These are phyloP conservation scores for Leccinum subgranulosum DNA, from an alignment of 768 basidiomycete species.

Conservation along the genomic window DNA sequence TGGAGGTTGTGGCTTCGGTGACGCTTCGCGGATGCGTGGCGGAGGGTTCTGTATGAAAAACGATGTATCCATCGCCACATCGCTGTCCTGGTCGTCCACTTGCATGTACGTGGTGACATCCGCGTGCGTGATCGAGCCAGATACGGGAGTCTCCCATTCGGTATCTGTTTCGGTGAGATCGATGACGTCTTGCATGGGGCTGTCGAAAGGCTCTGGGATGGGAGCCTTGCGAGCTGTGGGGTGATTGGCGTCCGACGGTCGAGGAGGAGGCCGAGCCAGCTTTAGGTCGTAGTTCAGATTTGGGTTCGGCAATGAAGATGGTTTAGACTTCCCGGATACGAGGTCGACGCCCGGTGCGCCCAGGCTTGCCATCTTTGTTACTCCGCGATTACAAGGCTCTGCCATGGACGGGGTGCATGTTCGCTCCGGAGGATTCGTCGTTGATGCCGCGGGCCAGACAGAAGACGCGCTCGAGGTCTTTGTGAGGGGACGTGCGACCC, in stretches of 20 bases:
- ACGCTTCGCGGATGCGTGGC: not conserved
- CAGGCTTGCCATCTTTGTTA: slow-evolving; percentile 8
- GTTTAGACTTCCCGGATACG: slow-evolving; percentile 13
- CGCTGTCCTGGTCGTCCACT: slow-evolving; percentile 14
- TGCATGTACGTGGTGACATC: slow-evolving; percentile 13
- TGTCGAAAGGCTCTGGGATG: not conserved
- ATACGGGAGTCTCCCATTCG: slow-evolving; percentile 8
- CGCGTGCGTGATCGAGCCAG: not conserved
- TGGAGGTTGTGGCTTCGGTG: not conserved
- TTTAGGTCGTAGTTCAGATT: slow-evolving; percentile 11
- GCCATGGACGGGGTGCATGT: not conserved
- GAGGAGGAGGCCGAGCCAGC: not conserved
- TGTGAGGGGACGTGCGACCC: slow-evolving; percentile 6
- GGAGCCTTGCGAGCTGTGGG: not conserved
- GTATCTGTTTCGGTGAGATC: slow-evolving; percentile 23
- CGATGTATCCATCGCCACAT: slow-evolving; percentile 18
- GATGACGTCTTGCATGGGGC: slow-evolving; percentile 14
- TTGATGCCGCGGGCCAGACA: not conserved
- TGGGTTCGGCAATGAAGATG: slow-evolving; percentile 9
- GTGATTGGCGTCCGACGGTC: not conserved
- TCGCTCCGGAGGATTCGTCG: not conserved
- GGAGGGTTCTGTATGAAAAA: slow-evolving; percentile 8
- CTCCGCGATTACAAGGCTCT: not conserved
- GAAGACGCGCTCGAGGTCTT: slow-evolving; percentile 18
- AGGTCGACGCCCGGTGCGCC: not conserved